A percentile compares a stretch with the other conserved stretches of the same genome.
These are phyloP conservation scores for Lactuca saligna DNA, from an alignment of 129 eudicot species.

Conservation along the genomic window DNA sequence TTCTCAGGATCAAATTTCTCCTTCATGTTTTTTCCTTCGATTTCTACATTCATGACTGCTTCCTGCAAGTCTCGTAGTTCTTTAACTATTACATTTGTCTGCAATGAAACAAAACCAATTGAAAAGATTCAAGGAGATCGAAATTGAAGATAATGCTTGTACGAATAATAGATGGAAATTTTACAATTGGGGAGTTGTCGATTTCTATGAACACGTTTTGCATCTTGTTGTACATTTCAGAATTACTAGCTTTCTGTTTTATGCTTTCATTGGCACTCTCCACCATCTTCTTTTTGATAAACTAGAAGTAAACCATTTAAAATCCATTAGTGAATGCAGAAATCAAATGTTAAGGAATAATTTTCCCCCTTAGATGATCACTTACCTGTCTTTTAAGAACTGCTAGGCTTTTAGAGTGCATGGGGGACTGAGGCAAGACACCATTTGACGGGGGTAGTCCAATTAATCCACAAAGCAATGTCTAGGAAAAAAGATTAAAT, in stretches of 20 bases:
- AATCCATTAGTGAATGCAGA: too few species aligned
- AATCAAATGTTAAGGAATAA: slow-evolving; percentile 5
- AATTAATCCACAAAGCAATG: slow-evolving; percentile 48
- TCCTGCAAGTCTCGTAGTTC: slow-evolving; percentile 58
- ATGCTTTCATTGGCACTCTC: slow-evolving; percentile 49
- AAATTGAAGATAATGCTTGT: neutral
- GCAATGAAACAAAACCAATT: slow-evolving; percentile 14
- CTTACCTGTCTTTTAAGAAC: slow-evolving; percentile 41
- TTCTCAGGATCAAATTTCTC: slow-evolving; percentile 49
- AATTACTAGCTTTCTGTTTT: slow-evolving; percentile 30
- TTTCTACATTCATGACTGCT: slow-evolving; percentile 51
- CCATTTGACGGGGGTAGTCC: slow-evolving; percentile 63
- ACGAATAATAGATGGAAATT: slow-evolving; percentile 2
- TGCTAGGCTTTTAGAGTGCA: slow-evolving; percentile 56
- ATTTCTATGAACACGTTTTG: slow-evolving; percentile 45
- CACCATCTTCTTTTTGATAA: slow-evolving; percentile 47
- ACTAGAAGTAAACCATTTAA: neutral
- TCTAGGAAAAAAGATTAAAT: slow-evolving; percentile 23
- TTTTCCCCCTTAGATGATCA: neutral
- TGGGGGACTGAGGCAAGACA: slow-evolving; percentile 59
- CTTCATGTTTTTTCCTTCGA: slow-evolving; percentile 25
- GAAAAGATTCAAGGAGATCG: neutral
- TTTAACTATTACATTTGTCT: slow-evolving; percentile 41
- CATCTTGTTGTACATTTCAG: slow-evolving; percentile 43
- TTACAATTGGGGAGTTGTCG: slow-evolving; percentile 41